These are phyloP conservation scores for Ophiostoma perfectum DNA, from an alignment of 2,329 filamentous ascomycete genomes.

Conservation along the genomic window DNA sequence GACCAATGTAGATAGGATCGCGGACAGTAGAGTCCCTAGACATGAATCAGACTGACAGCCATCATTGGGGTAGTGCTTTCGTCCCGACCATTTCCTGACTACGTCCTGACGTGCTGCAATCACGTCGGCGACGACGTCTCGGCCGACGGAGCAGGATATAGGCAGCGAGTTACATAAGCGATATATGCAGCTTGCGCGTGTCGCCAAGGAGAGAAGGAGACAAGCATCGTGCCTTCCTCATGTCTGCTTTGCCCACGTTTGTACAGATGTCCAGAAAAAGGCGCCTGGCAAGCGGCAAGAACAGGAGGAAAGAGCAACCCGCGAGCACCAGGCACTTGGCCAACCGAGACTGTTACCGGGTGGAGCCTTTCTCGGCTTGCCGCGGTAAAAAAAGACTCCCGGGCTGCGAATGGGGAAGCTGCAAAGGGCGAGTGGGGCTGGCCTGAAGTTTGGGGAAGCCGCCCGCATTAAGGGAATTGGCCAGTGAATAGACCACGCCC, in stretches of 20 bases:
- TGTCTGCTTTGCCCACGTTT: background rate
- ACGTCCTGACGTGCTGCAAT: background rate
- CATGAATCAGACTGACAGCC: background rate
- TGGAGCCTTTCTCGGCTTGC: constrained; percentile 21
- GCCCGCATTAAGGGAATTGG: constrained; percentile 16
- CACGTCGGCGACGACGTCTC: constrained; percentile 17
- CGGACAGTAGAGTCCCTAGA: background rate
- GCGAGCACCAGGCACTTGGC: background rate
- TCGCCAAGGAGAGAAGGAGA: background rate
- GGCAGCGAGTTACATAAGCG: background rate
- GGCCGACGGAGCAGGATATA: constrained; percentile 18
- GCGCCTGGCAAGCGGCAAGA: constrained; percentile 1
- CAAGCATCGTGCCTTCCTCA: background rate
- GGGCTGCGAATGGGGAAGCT: background rate
- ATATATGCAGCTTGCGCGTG: no score
- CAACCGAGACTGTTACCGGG: constrained; percentile 19
- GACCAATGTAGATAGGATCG: background rate
- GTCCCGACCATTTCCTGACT: background rate
- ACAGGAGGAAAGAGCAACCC: constrained; percentile 2
- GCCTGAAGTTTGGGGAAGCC: constrained; percentile 15
- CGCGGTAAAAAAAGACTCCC: constrained; percentile 22
- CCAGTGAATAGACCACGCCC: background rate
- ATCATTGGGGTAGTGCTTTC: no score
- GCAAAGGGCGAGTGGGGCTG: constrained; percentile 15
- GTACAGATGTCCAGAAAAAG: background rate